Conservation (phyloP, 148 eudicot genomes). For the Vaccinium vitisidaea region DNA sequence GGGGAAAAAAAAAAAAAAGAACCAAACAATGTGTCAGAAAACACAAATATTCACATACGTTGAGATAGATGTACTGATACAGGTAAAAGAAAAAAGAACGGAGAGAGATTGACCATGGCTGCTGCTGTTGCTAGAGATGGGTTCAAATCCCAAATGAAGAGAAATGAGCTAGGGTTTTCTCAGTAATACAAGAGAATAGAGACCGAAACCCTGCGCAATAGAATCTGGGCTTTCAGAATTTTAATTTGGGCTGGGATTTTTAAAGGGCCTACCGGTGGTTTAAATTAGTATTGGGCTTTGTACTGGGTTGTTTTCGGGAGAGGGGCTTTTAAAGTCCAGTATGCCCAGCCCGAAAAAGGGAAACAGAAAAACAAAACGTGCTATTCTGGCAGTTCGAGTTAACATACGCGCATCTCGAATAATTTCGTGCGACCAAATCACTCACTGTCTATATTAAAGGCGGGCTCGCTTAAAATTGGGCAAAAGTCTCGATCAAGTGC, state of each 20-base stretch:
- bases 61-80: background rate
- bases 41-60: background rate
- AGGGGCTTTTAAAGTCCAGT: too few species aligned
- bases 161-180: constrained; percentile 3
- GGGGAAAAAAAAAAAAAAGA: background rate
- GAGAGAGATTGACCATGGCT: constrained; percentile 22
- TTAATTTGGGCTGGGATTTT: background rate
- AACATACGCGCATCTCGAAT: too few species aligned
- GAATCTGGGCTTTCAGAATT: background rate
- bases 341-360: too few species aligned
- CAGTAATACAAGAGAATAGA: background rate
- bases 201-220: background rate
- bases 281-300: background rate
- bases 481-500: too few species aligned
- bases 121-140: background rate
- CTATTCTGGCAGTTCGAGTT: too few species aligned
- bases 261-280: background rate
- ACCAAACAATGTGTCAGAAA: background rate
- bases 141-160: background rate
- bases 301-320: background rate
- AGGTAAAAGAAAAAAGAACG: background rate
- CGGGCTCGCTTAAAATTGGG: too few species aligned
- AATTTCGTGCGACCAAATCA: too few species aligned
- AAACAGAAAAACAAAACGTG: too few species aligned
- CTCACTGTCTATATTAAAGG: too few species aligned